Base-by-base conservation (phyloP, 2,329 filamentous ascomycete species). In the Cercospora sp. region DNA sequence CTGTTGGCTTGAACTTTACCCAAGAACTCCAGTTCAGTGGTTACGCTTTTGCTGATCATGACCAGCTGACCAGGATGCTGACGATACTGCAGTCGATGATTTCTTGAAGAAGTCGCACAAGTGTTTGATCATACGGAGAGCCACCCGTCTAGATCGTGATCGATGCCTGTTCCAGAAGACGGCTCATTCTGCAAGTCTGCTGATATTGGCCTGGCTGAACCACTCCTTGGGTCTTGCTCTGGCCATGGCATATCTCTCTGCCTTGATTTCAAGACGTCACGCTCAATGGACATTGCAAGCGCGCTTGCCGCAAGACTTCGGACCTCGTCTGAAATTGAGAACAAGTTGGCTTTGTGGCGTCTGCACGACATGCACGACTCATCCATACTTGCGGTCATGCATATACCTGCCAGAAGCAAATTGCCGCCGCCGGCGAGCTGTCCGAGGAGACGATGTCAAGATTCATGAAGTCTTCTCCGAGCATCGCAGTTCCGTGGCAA, bases 11-110 rank as follows among this genome's bases (percentile, higher is more conserved):
- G n/a, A 61, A 61, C 36, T 61, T 45, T 26, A 28, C 23, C 26
- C 26, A 58, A 31, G 53, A 58, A 58, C 53, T 58, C 30, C 53
- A 58, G 53, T 58, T 31, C 53, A 31, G 53, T 31, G 30, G 53
- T 30, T 31, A 53, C 20, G 31, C 26, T 58, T 58, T 58, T 30
- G 53, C 16, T n/a, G 53, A 58, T 58, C 53, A 33, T 58, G 26
- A n/a, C 20, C 30, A 33, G 26, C 26, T 18, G 53, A 18, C 53
- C 53, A 58, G 53, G 53, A 58, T 58, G 26, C 53, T 58, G 53
- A 58, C 53, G 53, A 58, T 26, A 51, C 20, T 13, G 18, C 16
- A 51, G 45, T 26, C 18, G 45, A 13, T 23, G 20, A 51, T 23
- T 13, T 23, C 18, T 51, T 51, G 53, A 58, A 58, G 30, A 58